Evolutionary conservation across 305 asterid species (phyloP), one percentile per base, ranked within the genome.

Genomic region (Nicotiana rustica): DNA sequence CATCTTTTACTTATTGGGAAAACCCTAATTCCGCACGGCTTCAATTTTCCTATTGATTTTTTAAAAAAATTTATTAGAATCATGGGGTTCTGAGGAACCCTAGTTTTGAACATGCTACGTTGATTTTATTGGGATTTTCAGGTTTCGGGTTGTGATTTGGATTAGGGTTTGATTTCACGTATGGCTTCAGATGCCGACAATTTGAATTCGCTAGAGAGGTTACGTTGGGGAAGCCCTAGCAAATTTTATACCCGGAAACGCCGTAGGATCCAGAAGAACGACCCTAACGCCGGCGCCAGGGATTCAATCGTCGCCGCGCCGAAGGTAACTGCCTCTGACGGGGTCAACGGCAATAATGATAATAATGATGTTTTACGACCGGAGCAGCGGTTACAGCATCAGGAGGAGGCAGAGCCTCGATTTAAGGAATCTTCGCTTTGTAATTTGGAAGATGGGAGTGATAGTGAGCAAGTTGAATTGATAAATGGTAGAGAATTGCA

Each of bases 181-280:
- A 94, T 93, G 98, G 98, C 88, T 89, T 91, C 97, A 81, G 91
- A 89, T 52, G 69, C 12, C 77, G 91, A 85, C 81, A 93, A 87
- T 79, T 86, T 86, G 89, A 88, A 83, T 85, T 88, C 85, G 85
- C 86, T 82, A 55, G 87, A 85, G 78, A 85, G 89, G 84, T 67
- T 82, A 80, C 92, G 89, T 36, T 88, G 90, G 94, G 84, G 89
- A 41, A 91, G 83, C 21, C 79, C 83, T 67, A 35, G 84, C 67
- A 94, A 81, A 84, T 95, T 94, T 49, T 94, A 93, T 84, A 87
- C 89, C 13, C 85, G 98, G 80, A 93, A 83, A 76, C 71, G 70
- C 35, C 65, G 67, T 61, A 86, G 86, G 85, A 82, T 85, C 78
- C 81, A 62, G 10, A 86, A 84, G 77, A 55, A 82, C 70, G 57